phyloP scores from a whole-genome alignment of 257 asterid species.

The Ballota nigra region DNA sequence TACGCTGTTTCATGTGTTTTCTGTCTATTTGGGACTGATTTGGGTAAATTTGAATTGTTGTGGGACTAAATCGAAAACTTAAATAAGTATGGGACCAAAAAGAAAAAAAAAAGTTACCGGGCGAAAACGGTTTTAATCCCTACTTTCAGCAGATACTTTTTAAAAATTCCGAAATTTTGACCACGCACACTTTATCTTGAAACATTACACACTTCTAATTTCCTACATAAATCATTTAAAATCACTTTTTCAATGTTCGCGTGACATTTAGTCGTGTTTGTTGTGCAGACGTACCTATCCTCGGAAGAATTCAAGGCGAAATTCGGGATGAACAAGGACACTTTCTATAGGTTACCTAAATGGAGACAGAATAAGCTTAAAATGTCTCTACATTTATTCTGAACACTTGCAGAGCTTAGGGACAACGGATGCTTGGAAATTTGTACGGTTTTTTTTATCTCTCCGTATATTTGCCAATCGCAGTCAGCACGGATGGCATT shows the following conservation, averaged over 20 bases:
- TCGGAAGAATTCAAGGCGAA: slow-evolving; percentile 79
- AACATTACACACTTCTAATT: background rate
- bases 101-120: no score
- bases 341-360: slow-evolving; percentile 87
- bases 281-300: slow-evolving; percentile 78
- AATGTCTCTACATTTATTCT: slow-evolving; percentile 86
- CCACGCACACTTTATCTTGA: background rate
- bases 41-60: no score
- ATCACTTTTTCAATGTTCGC: background rate
- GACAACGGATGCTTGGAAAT: slow-evolving; percentile 30
- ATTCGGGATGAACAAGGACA: slow-evolving; percentile 69
- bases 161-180: no score
- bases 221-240: background rate
- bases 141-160: background rate
- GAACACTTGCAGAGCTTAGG: slow-evolving; percentile 15
- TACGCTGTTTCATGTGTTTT: no score
- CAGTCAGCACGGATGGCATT: slow-evolving; percentile 17
- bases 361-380: slow-evolving; percentile 98
- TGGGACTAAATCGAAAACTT: no score
- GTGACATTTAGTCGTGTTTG: slow-evolving; percentile 8
- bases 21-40: no score
- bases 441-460: slow-evolving; percentile 30
- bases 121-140: no score
- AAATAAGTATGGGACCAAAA: no score
- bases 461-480: slow-evolving; percentile 27